Evolutionary conservation across 768 basidiomycete genomes (phyloP).

Genomic region (Lyophyllum shimeji): DNA sequence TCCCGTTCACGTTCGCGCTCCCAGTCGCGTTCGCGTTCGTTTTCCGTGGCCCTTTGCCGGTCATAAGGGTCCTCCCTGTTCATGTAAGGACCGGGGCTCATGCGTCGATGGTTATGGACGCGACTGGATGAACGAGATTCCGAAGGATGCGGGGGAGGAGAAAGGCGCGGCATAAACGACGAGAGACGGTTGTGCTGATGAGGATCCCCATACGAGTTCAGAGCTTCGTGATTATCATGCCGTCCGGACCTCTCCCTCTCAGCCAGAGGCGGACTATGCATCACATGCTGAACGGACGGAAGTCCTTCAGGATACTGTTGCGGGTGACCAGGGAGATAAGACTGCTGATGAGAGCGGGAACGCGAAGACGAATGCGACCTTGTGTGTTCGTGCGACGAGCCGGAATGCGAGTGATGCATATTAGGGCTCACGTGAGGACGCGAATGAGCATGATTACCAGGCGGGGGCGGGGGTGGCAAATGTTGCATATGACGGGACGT

Average conservation of each 20-base stretch:
- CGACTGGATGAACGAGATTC: slow-evolving; percentile 38
- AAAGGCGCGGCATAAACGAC: slow-evolving; percentile 31
- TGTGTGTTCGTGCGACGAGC: slow-evolving; percentile 43
- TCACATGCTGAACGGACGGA: slow-evolving; percentile 42
- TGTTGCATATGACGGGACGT: slow-evolving; percentile 47
- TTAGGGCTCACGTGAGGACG: slow-evolving; percentile 39
- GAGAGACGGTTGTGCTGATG: slow-evolving; percentile 31
- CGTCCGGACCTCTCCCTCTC: slow-evolving; percentile 49
- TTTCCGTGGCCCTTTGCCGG: slow-evolving; percentile 41
- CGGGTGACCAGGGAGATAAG: slow-evolving; percentile 35
- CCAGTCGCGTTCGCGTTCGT: slow-evolving; percentile 40
- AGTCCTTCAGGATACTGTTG: slow-evolving; percentile 50
- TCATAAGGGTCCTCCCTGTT: slow-evolving; percentile 53
- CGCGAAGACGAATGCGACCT: slow-evolving; percentile 53
- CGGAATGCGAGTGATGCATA: slow-evolving; percentile 41
- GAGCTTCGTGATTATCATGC: slow-evolving; percentile 44
- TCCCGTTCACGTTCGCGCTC: slow-evolving; percentile 44
- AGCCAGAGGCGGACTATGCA: slow-evolving; percentile 51
- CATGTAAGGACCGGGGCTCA: slow-evolving; percentile 61
- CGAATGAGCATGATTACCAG: slow-evolving; percentile 28
- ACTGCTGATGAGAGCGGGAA: slow-evolving; percentile 47
- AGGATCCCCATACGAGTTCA: slow-evolving; percentile 29
- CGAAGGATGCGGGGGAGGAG: slow-evolving; percentile 34
- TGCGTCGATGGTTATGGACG: slow-evolving; percentile 64
- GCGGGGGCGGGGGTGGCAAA: slow-evolving; percentile 44